Evolutionary conservation across 2,329 filamentous ascomycete genomes (phyloP).

Genomic region (Trichoderma hamatum): DNA sequence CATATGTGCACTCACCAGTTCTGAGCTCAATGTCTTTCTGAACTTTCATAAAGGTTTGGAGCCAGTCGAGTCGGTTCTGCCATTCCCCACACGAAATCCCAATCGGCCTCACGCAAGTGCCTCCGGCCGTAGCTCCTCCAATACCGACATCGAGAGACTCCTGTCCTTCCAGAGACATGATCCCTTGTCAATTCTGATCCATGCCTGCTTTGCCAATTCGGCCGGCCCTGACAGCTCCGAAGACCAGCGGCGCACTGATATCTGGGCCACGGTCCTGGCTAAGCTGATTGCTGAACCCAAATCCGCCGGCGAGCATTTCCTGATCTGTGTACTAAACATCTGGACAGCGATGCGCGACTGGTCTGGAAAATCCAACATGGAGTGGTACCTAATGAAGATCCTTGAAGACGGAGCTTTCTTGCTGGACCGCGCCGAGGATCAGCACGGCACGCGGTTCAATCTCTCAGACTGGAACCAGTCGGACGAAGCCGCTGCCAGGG

Average conservation of each 20-base stretch:
- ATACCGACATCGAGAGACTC: slow-evolving; percentile 73
- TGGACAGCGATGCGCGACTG: slow-evolving; percentile 88
- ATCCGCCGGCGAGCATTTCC: slow-evolving; percentile 75
- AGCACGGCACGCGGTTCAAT: slow-evolving; percentile 71
- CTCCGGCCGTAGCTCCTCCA: slow-evolving; percentile 53
- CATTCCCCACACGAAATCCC: slow-evolving; percentile 61
- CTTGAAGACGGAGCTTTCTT: slow-evolving; percentile 91
- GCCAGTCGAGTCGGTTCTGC: slow-evolving; percentile 80
- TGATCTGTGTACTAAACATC: slow-evolving; percentile 82
- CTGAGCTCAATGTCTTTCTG: slow-evolving; percentile 77
- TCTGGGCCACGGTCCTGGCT: slow-evolving; percentile 88
- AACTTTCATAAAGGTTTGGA: slow-evolving; percentile 79
- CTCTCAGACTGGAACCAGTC: slow-evolving; percentile 74
- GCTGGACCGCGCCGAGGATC: slow-evolving; percentile 81
- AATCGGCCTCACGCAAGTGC: slow-evolving; percentile 50
- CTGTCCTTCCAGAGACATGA: slow-evolving; percentile 89
- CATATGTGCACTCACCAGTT: slow-evolving; percentile 72
- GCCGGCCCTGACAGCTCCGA: slow-evolving; percentile 80
- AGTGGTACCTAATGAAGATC: slow-evolving; percentile 93
- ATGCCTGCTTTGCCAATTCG: slow-evolving; percentile 87
- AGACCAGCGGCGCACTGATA: slow-evolving; percentile 75
- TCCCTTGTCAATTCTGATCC: slow-evolving; percentile 79
- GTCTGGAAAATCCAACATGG: slow-evolving; percentile 86
- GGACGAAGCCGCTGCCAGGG: slow-evolving; percentile 79
- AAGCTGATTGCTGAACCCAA: slow-evolving; percentile 78